These are phyloP conservation scores for Solanum hybrid DNA, from an alignment of 305 asterid species.

Conservation along the genomic window DNA sequence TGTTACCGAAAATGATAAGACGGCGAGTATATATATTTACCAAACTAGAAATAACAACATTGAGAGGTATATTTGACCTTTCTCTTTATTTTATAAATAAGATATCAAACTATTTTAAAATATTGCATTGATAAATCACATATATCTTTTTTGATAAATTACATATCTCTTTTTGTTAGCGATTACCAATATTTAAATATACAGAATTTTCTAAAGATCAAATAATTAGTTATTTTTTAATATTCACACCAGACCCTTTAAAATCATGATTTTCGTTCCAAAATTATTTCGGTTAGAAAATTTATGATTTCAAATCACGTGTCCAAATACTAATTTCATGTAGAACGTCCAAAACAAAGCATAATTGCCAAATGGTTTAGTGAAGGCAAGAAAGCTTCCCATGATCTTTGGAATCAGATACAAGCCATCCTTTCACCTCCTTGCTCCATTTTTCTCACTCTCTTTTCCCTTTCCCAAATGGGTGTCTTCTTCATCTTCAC, in stretches of 20 bases:
- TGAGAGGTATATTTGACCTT: neutral
- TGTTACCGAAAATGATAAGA: neutral
- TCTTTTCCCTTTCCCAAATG: slow-evolving; percentile 26
- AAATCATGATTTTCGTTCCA: too few relatives aligned
- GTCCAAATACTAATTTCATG: too few relatives aligned
- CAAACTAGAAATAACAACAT: too few relatives aligned
- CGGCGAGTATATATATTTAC: too few relatives aligned
- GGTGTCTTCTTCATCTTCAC: slow-evolving; percentile 20
- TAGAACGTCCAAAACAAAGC: neutral
- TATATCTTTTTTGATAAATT: too few relatives aligned
- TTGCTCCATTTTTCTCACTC: slow-evolving; percentile 2
- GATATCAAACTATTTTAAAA: too few relatives aligned
- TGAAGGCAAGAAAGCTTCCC: neutral
- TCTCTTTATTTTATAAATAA: too few relatives aligned
- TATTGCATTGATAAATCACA: neutral
- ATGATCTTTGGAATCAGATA: slow-evolving; percentile 20
- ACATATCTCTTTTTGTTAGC: neutral
- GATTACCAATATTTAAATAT: too few relatives aligned
- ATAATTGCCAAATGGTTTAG: neutral
- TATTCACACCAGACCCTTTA: too few relatives aligned
- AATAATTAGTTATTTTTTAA: too few relatives aligned
- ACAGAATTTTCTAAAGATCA: too few relatives aligned
- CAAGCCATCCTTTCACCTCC: slow-evolving; percentile 13
- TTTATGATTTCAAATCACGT: neutral
- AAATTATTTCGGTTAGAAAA: accelerated